phyloP scores from a whole-genome alignment of 179 eudicot species.

The Spinacia oleracea region DNA sequence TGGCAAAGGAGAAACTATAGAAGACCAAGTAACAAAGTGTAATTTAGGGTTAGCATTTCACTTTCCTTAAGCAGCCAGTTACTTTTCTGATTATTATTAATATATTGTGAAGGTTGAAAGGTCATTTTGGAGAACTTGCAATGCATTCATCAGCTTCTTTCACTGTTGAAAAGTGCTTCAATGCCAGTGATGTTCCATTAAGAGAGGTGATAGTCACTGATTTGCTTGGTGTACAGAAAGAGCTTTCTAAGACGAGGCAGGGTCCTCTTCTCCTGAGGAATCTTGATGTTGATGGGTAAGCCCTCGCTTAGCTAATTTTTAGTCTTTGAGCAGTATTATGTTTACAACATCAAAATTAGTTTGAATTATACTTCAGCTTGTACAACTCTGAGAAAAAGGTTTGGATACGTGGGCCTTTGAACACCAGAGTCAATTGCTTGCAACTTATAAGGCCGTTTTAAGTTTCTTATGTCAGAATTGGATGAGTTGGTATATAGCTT shows the following conservation, averaged over 20 bases:
- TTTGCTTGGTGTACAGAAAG: conserved; percentile 58
- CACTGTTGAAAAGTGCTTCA: conserved; percentile 87
- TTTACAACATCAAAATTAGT: conserved; percentile 25
- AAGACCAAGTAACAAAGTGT: neutral
- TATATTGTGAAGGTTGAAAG: conserved; percentile 59
- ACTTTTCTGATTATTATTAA: conserved; percentile 1
- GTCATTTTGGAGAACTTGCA: conserved; percentile 86
- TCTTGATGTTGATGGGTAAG: conserved; percentile 90
- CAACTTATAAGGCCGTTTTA: neutral
- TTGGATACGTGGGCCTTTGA: conserved; percentile 6
- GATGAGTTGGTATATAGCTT: conserved; percentile 12
- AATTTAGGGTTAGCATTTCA: neutral
- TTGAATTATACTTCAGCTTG: neutral
- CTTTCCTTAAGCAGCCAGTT: neutral
- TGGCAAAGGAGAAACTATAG: neutral
- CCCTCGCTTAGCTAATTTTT: neutral
- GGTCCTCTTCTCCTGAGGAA: conserved; percentile 83
- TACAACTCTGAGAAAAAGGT: conserved; percentile 27
- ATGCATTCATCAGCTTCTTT: conserved; percentile 79
- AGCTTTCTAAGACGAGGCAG: conserved; percentile 77
- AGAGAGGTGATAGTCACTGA: conserved; percentile 85
- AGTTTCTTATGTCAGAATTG: neutral
- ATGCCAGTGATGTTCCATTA: conserved; percentile 51
- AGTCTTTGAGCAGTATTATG: conserved; percentile 40
- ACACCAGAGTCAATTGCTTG: neutral